These are phyloP conservation scores for Coniella lustricola DNA, from an alignment of 2,329 filamentous ascomycete genomes.

Conservation along the genomic window DNA sequence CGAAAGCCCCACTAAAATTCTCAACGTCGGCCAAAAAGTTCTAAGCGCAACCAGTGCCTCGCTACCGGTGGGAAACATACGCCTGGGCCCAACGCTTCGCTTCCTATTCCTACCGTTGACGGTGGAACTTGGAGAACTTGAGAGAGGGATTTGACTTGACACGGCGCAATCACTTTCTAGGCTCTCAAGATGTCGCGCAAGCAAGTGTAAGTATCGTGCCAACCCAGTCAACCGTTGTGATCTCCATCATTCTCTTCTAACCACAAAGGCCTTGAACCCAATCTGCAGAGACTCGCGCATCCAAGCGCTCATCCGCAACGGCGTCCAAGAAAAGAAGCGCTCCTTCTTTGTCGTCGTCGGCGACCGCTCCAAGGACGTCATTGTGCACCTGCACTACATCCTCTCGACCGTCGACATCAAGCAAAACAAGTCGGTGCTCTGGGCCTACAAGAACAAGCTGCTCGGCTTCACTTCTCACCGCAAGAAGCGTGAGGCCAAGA, in stretches of 20 bases:
- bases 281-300: constrained; percentile 75
- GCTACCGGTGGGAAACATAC: background rate
- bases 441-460: constrained; percentile 98
- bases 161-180: no score
- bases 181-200: constrained; percentile 51
- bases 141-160: no score
- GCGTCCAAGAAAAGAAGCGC: constrained; percentile 89
- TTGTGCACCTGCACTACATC: constrained; percentile 88
- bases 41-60: background rate
- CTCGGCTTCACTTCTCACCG: constrained; percentile 91
- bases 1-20: constrained; percentile 14
- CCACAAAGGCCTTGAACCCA: background rate
- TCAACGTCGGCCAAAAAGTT: constrained; percentile 14
- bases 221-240: background rate
- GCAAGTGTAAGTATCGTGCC: constrained; percentile 36
- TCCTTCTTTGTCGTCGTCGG: constrained; percentile 97
- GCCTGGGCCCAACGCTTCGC: background rate
- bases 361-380: constrained; percentile 90
- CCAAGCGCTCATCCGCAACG: constrained; percentile 84
- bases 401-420: constrained; percentile 85
- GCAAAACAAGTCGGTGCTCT: constrained; percentile 91
- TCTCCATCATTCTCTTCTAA: constrained; percentile 1
- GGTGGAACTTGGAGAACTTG: no score
- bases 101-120: no score
- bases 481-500: constrained; percentile 96